phyloP scores from a whole-genome alignment of 1,139 yeast genomes.

The Geotrichum citri-aurantii region DNA sequence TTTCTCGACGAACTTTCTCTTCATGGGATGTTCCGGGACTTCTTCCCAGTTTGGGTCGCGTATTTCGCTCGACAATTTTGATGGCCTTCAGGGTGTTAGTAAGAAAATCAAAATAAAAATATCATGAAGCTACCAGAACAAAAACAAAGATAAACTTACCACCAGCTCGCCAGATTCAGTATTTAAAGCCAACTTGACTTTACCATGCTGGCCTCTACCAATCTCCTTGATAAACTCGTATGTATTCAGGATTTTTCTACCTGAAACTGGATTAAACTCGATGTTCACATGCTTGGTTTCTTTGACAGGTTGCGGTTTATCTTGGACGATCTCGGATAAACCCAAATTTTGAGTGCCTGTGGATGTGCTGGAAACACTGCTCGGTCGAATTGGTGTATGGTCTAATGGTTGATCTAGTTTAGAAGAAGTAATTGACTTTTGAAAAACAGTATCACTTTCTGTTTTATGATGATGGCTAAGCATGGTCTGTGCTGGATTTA shows the following conservation, averaged over 20 bases:
- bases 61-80: constrained; percentile 79
- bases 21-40: constrained; percentile 49
- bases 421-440: background rate
- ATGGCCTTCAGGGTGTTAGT: constrained; percentile 47
- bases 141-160: constrained; percentile 15
- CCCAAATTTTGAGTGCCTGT: background rate
- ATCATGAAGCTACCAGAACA: background rate
- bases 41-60: constrained; percentile 53
- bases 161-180: constrained; percentile 64
- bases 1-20: constrained; percentile 77
- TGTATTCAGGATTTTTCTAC: constrained; percentile 78
- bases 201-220: constrained; percentile 97
- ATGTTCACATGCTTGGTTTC: constrained; percentile 78
- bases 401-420: background rate
- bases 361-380: constrained; percentile 2
- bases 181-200: constrained; percentile 86
- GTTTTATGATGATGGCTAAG: background rate
- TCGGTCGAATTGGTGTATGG: background rate
- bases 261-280: constrained; percentile 84
- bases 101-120: background rate
- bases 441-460: background rate
- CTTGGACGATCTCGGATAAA: background rate
- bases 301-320: constrained; percentile 44
- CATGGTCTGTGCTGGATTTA: background rate
- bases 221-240: constrained; percentile 84